A percentile compares a stretch with the other conserved stretches of the same genome.
phyloP scores from a whole-genome alignment of 257 asterid species.

The Plantago major region DNA sequence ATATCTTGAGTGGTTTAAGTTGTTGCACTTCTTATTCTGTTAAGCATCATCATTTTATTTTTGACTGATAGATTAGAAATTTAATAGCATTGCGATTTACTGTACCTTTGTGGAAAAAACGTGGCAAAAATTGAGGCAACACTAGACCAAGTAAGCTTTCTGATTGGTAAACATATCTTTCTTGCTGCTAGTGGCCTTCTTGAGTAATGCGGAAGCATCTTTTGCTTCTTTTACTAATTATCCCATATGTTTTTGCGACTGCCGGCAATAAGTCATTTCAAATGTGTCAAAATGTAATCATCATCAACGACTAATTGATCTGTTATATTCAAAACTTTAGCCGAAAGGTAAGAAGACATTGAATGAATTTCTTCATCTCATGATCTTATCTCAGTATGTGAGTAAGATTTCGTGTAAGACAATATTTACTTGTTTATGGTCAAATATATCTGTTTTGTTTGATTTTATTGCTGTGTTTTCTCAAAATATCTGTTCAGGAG shows the following conservation, averaged over 20 bases:
- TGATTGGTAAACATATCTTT: constrained; percentile 34
- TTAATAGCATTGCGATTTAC: constrained; percentile 28
- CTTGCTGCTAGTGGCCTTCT: constrained; percentile 44
- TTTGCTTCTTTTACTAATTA: constrained; percentile 18
- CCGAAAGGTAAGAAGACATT: constrained; percentile 50
- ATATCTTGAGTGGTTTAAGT: constrained; percentile 24
- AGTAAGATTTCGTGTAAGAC: constrained; percentile 23
- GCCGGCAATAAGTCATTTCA: constrained; percentile 26
- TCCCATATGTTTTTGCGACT: constrained; percentile 19
- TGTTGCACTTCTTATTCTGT: constrained; percentile 26
- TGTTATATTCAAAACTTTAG: constrained; percentile 45
- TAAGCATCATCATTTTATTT: constrained; percentile 26
- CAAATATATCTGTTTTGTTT: constrained; percentile 2
- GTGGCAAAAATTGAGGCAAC: constrained; percentile 32
- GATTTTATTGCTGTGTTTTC: background rate
- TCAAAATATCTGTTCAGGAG: too few species aligned
- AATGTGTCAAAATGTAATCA: constrained; percentile 30
- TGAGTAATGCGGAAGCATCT: constrained; percentile 37
- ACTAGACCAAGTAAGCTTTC: constrained; percentile 20
- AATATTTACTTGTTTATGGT: constrained; percentile 15
- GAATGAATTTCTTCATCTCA: constrained; percentile 32
- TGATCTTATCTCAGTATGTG: constrained; percentile 26
- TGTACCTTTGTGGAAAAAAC: constrained; percentile 34
- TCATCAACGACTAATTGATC: constrained; percentile 37
- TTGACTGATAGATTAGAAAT: constrained; percentile 31